A percentile compares a stretch with the other conserved stretches of the same genome.
Evolutionary conservation across 2,329 filamentous ascomycete species (phyloP).

Genomic region (Pochonia chlamydosporia): DNA sequence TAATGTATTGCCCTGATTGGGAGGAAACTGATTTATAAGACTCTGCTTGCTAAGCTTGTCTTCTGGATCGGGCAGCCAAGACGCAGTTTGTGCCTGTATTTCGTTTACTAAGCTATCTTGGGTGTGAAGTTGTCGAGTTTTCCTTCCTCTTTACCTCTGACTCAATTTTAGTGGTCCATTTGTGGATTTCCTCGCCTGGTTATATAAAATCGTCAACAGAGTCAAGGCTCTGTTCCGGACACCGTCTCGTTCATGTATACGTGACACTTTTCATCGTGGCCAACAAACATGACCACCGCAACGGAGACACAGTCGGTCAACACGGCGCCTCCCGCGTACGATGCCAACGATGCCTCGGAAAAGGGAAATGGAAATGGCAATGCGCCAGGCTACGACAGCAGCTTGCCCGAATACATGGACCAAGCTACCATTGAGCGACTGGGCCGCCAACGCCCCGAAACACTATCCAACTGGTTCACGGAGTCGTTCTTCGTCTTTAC

Average conservation of each 20-base stretch:
- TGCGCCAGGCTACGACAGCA: background rate
- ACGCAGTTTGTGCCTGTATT: background rate
- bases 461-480: conserved; percentile 45
- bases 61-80: conserved; percentile 8
- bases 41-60: background rate
- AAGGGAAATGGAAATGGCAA: background rate
- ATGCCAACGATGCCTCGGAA: background rate
- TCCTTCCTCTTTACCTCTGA: too few relatives aligned
- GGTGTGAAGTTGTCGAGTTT: too few relatives aligned
- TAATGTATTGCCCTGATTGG: background rate
- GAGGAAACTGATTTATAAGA: background rate
- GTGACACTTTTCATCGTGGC: too few relatives aligned
- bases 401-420: conserved; percentile 7
- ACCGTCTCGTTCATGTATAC: too few relatives aligned
- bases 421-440: conserved; percentile 48
- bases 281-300: background rate
- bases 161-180: background rate
- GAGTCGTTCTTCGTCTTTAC: conserved; percentile 59
- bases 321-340: background rate
- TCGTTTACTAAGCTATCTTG: background rate
- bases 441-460: conserved; percentile 54
- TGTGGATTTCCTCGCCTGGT: too few relatives aligned
- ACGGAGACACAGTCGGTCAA: background rate
- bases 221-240: too few relatives aligned
- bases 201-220: too few relatives aligned